Base-by-base conservation (phyloP, 176 grass and related monocot genomes). In the Tillandsia fasciculata region DNA sequence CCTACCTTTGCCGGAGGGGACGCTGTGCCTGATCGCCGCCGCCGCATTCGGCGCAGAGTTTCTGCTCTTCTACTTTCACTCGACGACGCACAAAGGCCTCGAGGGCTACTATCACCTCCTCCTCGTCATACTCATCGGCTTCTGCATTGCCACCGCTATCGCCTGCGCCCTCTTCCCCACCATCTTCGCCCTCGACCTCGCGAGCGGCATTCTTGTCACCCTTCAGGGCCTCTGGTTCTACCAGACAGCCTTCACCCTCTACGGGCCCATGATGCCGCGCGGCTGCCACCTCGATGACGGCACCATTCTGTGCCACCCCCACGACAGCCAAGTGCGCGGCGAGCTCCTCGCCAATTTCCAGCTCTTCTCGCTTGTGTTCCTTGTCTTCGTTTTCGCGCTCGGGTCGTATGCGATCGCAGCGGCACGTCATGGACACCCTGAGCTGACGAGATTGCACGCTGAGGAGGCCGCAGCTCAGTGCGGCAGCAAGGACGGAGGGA, bases 151-250 rank as follows among this genome's bases (percentile, higher is more conserved):
- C n/a, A 58, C 87, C 61, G 20, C 64, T 11, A 70, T 99, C 50
- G 80, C 86, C 0, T 87, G 89, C 13, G 81, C 89, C 0, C 77
- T 99, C 51, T 86, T 88, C 14, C 94, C 94, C 0, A 79, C 50
- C 15, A 90, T 84, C 73, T 83, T 99, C 48, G 68, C 84, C 0
- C 81, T 67, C 8, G 94, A 99, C 73, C 72, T 93, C 0, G 48
- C 59, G 15, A 74, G 56, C 3, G 87, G 87, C 63, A 22, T 86
- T 2, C 76, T 82, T 27, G 71, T 99, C 68, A 81, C 94, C 11
- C 84, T 93, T 24, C 94, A 99, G 57, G 94, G 94, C 23, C 75
- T 99, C 2, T 99, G 94, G 94, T 99, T 99, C 80, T 99, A 93
- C 77, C 94, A 99, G 84, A 99, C 94, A 3, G 94, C 94, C 0